phyloP scores from a whole-genome alignment of 1,284 basidiomycete species.

The Sanghuangporus weigelae region DNA sequence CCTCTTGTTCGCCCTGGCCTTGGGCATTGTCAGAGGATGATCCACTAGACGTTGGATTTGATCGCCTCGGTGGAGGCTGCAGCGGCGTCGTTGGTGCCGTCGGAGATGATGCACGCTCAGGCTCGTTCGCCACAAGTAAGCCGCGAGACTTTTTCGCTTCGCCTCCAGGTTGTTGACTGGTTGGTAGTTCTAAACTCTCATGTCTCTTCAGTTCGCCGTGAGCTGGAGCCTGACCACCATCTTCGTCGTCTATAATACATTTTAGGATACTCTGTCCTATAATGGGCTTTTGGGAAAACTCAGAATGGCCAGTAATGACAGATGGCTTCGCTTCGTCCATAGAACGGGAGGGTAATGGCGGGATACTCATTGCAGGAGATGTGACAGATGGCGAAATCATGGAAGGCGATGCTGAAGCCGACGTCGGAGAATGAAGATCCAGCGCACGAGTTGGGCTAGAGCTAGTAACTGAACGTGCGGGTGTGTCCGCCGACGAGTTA shows the following conservation, averaged over 20 bases:
- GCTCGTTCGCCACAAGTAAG: slow-evolving; percentile 27
- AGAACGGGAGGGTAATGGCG: slow-evolving; percentile 18
- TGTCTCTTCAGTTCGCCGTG: background rate
- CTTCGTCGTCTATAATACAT: slow-evolving; percentile 21
- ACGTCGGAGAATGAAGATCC: slow-evolving; percentile 10
- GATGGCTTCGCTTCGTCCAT: background rate
- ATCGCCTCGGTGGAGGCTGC: slow-evolving; percentile 52
- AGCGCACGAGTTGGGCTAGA: slow-evolving; percentile 4
- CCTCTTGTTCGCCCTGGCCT: background rate
- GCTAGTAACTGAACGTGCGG: slow-evolving; percentile 7
- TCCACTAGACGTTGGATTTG: slow-evolving; percentile 29
- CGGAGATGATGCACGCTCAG: slow-evolving; percentile 51
- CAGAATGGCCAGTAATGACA: background rate
- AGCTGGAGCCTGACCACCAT: slow-evolving; percentile 8
- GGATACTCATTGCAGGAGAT: background rate
- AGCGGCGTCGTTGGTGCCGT: slow-evolving; percentile 49
- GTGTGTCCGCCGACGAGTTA: slow-evolving; percentile 32
- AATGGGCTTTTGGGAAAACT: slow-evolving; percentile 20
- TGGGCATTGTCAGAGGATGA: slow-evolving; percentile 36
- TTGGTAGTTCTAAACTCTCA: background rate
- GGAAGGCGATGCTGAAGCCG: slow-evolving; percentile 19
- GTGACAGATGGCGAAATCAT: slow-evolving; percentile 16
- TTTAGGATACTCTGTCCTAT: slow-evolving; percentile 24
- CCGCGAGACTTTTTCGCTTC: background rate
- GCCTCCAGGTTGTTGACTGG: background rate